Conservation (phyloP, 2,329 filamentous ascomycete genomes). For the Aspergillus chevalieri region DNA sequence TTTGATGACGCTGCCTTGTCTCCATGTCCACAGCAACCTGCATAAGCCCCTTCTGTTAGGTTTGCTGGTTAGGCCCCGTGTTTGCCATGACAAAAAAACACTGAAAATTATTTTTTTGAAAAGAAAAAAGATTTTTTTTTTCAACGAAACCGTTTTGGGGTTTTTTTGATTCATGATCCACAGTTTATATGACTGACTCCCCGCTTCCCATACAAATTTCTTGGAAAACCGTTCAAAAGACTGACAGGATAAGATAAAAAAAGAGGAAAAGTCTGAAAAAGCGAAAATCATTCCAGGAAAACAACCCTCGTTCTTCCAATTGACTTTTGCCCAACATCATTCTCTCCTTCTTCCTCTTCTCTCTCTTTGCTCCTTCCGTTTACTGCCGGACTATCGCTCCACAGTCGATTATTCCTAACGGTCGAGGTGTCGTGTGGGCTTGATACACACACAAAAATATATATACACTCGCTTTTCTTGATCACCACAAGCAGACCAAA, state of each 20-base stretch:
- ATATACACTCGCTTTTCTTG: neutral
- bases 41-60: constrained; percentile 33
- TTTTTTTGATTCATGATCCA: constrained; percentile 23
- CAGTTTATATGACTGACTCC: constrained; percentile 34
- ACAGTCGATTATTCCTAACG: neutral
- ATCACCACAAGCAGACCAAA: neutral
- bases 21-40: constrained; percentile 28
- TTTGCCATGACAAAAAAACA: constrained; percentile 22
- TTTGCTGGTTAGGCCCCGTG: constrained; percentile 33
- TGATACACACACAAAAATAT: neutral
- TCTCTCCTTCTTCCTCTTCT: constrained; percentile 8
- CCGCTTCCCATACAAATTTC: constrained; percentile 28
- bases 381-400: neutral
- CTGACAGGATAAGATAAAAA: constrained; percentile 1
- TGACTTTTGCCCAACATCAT: neutral
- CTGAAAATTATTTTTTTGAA: constrained; percentile 3
- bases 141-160: constrained; percentile 8
- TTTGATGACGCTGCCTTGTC: constrained; percentile 25
- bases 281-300: neutral
- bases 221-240: constrained; percentile 4
- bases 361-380: constrained; percentile 5
- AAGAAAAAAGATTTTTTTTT: neutral
- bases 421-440: neutral
- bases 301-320: neutral
- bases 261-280: neutral